These are phyloP conservation scores for Glycine soja DNA, from an alignment of 306 rosid genomes.

Conservation along the genomic window DNA sequence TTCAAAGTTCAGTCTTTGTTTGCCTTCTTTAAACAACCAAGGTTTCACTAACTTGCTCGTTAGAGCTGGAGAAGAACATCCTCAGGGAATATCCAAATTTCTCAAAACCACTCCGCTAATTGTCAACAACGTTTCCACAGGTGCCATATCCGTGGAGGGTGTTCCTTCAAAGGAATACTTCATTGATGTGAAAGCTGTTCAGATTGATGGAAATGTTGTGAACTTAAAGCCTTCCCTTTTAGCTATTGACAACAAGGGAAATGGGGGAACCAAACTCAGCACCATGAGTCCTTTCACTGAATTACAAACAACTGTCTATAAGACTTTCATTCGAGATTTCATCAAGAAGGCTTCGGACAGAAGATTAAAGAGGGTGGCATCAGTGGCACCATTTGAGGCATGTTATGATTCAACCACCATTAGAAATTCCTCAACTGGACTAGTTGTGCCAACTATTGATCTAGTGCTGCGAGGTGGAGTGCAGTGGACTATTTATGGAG, in stretches of 20 bases:
- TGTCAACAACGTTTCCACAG: not conserved
- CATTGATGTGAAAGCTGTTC: conserved; percentile 38
- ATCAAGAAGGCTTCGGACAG: conserved; percentile 42
- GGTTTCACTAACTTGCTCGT: conserved; percentile 33
- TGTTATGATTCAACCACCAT: conserved; percentile 42
- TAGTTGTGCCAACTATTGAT: conserved; percentile 45
- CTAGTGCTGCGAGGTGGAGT: conserved; percentile 38
- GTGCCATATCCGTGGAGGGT: not conserved
- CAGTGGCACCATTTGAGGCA: conserved; percentile 48
- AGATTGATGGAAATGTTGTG: conserved; percentile 37
- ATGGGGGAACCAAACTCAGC: conserved; percentile 42
- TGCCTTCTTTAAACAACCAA: conserved; percentile 39
- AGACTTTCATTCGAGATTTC: conserved; percentile 40
- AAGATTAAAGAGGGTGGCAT: conserved; percentile 42
- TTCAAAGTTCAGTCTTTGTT: conserved; percentile 26
- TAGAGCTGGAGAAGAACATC: not conserved
- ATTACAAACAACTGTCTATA: conserved; percentile 36
- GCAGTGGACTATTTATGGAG: conserved; percentile 42
- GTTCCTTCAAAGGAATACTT: conserved; percentile 30
- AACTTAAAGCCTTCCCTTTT: conserved; percentile 40
- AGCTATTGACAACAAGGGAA: conserved; percentile 24
- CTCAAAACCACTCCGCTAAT: conserved; percentile 36
- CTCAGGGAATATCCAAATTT: conserved; percentile 1
- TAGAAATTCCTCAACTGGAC: not conserved
- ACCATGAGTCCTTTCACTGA: conserved; percentile 32